Conservation (phyloP, 2,329 filamentous ascomycete species). For the Ophiosphaerella herpotricha region DNA sequence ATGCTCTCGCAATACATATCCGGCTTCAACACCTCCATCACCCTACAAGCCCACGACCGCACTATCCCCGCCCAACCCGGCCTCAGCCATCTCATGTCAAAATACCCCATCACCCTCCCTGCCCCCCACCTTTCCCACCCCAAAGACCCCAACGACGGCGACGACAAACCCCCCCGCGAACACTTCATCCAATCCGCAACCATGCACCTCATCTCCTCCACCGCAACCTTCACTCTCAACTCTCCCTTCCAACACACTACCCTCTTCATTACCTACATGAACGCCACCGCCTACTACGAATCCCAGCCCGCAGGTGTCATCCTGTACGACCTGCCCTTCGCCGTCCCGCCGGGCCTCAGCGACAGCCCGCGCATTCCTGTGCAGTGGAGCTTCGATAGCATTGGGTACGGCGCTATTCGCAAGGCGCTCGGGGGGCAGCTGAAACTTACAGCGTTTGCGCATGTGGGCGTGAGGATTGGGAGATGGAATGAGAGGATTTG, state of each 20-base stretch:
- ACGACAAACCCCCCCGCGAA: slow-evolving; percentile 51
- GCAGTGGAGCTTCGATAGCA: slow-evolving; percentile 73
- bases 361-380: slow-evolving; percentile 80
- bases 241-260: slow-evolving; percentile 77
- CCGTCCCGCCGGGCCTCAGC: slow-evolving; percentile 74
- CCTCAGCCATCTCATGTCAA: slow-evolving; percentile 73
- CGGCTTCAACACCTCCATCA: slow-evolving; percentile 81
- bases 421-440: slow-evolving; percentile 80
- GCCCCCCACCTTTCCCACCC: slow-evolving; percentile 67
- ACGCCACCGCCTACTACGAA: slow-evolving; percentile 86
- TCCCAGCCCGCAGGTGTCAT: slow-evolving; percentile 79
- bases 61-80: slow-evolving; percentile 75
- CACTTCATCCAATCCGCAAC: slow-evolving; percentile 85
- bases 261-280: slow-evolving; percentile 76
- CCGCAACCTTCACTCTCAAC: slow-evolving; percentile 79
- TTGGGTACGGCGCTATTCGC: slow-evolving; percentile 81
- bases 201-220: slow-evolving; percentile 83
- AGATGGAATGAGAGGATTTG: slow-evolving; percentile 70
- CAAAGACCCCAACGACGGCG: slow-evolving; percentile 54
- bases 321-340: slow-evolving; percentile 72
- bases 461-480: slow-evolving; percentile 75
- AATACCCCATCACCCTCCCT: slow-evolving; percentile 71
- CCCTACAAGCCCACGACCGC: slow-evolving; percentile 69
- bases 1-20: slow-evolving; percentile 87
- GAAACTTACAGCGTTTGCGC: slow-evolving; percentile 77